Evolutionary conservation across 306 rosid genomes (phyloP).

Genomic region (Sicyos baderoa): DNA sequence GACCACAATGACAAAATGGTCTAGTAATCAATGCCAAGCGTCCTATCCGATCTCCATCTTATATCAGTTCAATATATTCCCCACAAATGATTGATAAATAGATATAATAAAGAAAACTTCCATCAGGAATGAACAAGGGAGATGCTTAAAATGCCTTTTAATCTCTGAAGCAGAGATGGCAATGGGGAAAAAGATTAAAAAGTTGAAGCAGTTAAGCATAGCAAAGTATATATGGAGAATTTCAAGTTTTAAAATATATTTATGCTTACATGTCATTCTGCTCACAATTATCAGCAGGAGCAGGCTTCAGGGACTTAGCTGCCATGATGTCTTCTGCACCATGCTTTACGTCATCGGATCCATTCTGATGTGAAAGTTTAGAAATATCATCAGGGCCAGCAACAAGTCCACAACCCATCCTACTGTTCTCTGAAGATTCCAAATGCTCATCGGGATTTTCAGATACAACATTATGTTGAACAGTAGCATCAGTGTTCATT

Average conservation of each 20-base stretch:
- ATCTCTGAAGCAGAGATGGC: not conserved
- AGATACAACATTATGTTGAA: slow-evolving; percentile 16
- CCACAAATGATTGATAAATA: not conserved
- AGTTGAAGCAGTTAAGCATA: not conserved
- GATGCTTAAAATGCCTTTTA: no score
- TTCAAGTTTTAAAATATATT: not conserved
- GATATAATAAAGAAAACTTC: not conserved
- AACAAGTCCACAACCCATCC: slow-evolving; percentile 26
- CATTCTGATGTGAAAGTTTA: slow-evolving; percentile 31
- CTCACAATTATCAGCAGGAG: slow-evolving; percentile 31
- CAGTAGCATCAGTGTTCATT: slow-evolving; percentile 22
- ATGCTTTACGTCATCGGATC: slow-evolving; percentile 23
- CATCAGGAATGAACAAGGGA: no score
- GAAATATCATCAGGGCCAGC: slow-evolving; percentile 16
- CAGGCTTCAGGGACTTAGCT: slow-evolving; percentile 31
- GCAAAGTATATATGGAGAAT: not conserved
- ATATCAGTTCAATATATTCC: no score
- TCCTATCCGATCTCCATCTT: slow-evolving; percentile 8
- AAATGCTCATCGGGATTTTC: slow-evolving; percentile 29
- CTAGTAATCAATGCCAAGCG: not conserved
- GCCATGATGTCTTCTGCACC: slow-evolving; percentile 28
- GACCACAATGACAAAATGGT: no score
- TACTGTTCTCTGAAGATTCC: slow-evolving; percentile 29
- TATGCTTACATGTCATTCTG: slow-evolving; percentile 47
- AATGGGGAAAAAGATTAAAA: not conserved